phyloP scores from a whole-genome alignment of 2,329 filamentous ascomycete genomes.

The Mollisiaceae sp. region DNA sequence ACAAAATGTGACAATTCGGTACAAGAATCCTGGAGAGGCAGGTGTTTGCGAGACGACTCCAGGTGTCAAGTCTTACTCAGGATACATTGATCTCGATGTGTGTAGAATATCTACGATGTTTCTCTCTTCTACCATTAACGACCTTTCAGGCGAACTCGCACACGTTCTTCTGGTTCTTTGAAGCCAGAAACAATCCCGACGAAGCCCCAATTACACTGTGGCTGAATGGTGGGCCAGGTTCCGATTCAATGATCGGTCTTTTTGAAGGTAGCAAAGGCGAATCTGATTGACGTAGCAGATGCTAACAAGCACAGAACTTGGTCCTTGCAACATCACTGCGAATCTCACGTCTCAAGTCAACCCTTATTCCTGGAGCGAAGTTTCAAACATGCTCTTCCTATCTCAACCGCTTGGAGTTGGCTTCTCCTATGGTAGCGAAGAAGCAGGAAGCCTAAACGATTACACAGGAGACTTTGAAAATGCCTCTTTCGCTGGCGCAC shows the following conservation, averaged over 20 bases:
- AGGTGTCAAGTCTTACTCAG: slow-evolving; percentile 39
- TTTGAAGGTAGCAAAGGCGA: slow-evolving; percentile 44
- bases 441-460: slow-evolving; percentile 35
- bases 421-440: slow-evolving; percentile 62
- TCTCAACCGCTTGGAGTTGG: slow-evolving; percentile 71
- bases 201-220: slow-evolving; percentile 56
- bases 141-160: slow-evolving; percentile 49
- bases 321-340: slow-evolving; percentile 48
- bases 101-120: not conserved
- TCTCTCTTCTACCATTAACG: not conserved
- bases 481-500: slow-evolving; percentile 27
- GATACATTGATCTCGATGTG: slow-evolving; percentile 38
- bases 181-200: slow-evolving; percentile 52
- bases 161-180: slow-evolving; percentile 56
- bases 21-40: slow-evolving; percentile 50
- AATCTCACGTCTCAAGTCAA: slow-evolving; percentile 44
- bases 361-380: slow-evolving; percentile 67
- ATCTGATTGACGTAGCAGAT: not conserved
- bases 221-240: slow-evolving; percentile 59
- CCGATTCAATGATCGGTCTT: slow-evolving; percentile 58
- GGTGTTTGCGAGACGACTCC: slow-evolving; percentile 39
- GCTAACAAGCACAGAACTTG: slow-evolving; percentile 39
- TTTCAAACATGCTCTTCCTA: slow-evolving; percentile 55
- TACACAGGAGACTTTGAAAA: slow-evolving; percentile 24
- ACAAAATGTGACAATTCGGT: slow-evolving; percentile 48